Base-by-base conservation (phyloP, 116 monocot species). In the Dioscorea cayenensis region DNA sequence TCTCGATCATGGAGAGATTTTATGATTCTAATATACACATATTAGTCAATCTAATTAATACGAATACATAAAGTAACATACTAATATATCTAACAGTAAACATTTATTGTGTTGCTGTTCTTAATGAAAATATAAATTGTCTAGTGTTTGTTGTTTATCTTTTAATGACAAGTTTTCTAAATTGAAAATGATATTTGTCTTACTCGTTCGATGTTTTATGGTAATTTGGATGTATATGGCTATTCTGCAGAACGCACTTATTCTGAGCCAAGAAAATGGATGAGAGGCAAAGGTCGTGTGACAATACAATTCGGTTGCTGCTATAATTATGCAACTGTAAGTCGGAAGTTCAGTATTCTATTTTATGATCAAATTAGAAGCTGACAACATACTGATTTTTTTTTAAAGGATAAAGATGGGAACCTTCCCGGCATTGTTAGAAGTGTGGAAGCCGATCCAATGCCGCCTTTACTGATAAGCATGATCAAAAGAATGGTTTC, bases 271-370 rank as follows among this genome's bases (percentile, higher is more conserved):
- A 79, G 61, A 32, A 87, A 86, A 63, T 90, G 87, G 84, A 90
- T 90, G 87, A 74, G 78, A 27, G 87, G 87, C 7, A 87, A 90
- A 73, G 90, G 87, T 2, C 78, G 87, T 0, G 66, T 87, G 29
- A 90, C 90, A 0, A 52, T 90, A 5, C 90, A 90, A 28, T 90
- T 87, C 62, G 84, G 90, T 16, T 90, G 90, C 49, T 87, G 90
- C 25, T 90, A 90, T 60, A 90, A 90, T 37, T 90, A 87, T 76
- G 86, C 90, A 25, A 58, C 50, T 70, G 87, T 84, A 86, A 49
- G 9, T 68, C n/a, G 64, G 4, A 20, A 75, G 23, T 32, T 38
- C 18, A 11, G 16, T 55, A 12, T 12, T 55, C 14, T 14, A 37
- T 28, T 28, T 14, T 60, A 14, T 64, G 35, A 51, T 0, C 43